phyloP scores from a whole-genome alignment of 129 eudicot species.

The Helichrysum umbraculigerum region DNA sequence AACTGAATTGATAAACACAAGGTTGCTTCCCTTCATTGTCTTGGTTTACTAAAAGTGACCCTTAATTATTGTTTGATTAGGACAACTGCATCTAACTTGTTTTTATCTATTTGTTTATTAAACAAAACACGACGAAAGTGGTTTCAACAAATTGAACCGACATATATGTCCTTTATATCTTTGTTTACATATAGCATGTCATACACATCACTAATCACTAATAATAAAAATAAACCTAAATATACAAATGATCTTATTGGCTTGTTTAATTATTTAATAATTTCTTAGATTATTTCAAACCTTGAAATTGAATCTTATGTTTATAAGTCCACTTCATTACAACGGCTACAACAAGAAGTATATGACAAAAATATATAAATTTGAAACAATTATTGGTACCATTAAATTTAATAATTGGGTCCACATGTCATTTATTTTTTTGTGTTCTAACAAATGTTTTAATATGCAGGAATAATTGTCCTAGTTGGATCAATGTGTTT shows the following conservation, averaged over 20 bases:
- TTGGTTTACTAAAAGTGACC: slow-evolving; percentile 15
- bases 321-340: neutral
- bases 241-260: neutral
- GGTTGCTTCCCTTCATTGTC: neutral
- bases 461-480: neutral
- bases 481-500: slow-evolving; percentile 20
- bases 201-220: no score
- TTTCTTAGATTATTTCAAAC: neutral
- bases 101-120: slow-evolving; percentile 15
- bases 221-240: neutral
- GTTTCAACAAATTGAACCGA: slow-evolving; percentile 12
- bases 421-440: slow-evolving; percentile 4
- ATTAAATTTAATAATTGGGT: slow-evolving; percentile 11
- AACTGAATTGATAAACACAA: neutral
- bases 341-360: neutral
- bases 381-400: slow-evolving; percentile 13
- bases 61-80: slow-evolving; percentile 30
- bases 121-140: slow-evolving; percentile 15
- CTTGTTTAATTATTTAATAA: neutral
- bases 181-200: no score
- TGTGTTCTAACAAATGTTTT: neutral
- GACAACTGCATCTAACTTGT: slow-evolving; percentile 15
- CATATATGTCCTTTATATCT: neutral
- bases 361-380: slow-evolving; percentile 1
- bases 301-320: neutral